Percentiles rank a stretch among this genome's conserved stretches.
Evolutionary conservation across 75 land plant genomes (phyloP).

Genomic region (Sequoiadendron giganteum): DNA sequence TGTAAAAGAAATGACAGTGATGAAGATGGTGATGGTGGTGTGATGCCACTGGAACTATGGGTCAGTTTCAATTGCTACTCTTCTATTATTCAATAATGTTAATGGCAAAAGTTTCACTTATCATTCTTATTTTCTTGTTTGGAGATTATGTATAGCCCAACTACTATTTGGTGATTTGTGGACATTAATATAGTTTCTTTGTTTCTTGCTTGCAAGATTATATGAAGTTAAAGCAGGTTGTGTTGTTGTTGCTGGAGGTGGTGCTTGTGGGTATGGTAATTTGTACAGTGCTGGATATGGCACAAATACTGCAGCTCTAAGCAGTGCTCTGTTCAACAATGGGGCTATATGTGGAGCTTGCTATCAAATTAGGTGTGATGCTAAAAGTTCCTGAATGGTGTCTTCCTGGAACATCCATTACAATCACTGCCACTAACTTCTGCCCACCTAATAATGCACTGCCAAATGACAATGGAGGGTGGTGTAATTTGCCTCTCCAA

Average conservation of each 20-base stretch:
- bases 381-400: no score
- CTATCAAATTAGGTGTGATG: slow-evolving; percentile 28
- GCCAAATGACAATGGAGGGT: no score
- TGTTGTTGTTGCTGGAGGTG: slow-evolving; percentile 6
- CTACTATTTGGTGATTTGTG: no score
- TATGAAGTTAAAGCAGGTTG: background rate
- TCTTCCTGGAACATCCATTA: no score
- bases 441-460: no score
- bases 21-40: background rate
- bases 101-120: background rate
- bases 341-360: slow-evolving; percentile 42
- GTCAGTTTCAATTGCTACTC: background rate
- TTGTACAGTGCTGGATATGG: slow-evolving; percentile 33
- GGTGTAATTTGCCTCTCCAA: no score
- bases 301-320: slow-evolving; percentile 32
- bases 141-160: no score
- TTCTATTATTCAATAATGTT: background rate
- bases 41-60: slow-evolving; percentile 3
- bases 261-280: slow-evolving; percentile 47
- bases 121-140: no score
- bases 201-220: background rate
- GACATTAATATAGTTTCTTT: no score
- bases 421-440: no score
- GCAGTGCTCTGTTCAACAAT: slow-evolving; percentile 23
- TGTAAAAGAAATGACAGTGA: background rate